phyloP scores from a whole-genome alignment of 1,284 basidiomycete species.

The Puccinia coronata region DNA sequence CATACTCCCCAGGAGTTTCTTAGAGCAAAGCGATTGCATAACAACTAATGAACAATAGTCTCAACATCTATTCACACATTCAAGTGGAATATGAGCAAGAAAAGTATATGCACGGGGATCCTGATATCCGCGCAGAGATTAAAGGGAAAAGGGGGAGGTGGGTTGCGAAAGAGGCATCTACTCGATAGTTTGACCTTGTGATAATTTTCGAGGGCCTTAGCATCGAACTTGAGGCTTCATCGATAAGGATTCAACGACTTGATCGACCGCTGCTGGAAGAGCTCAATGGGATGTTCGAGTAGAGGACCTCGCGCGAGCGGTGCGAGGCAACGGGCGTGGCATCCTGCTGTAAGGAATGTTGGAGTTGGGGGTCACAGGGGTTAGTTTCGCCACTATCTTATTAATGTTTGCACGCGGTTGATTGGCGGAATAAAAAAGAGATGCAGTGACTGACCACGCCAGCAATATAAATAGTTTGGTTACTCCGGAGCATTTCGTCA shows the following conservation, averaged over 20 bases:
- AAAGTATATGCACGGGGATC: no score
- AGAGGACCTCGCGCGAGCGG: not conserved
- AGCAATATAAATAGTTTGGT: constrained; percentile 14
- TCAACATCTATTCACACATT: no score
- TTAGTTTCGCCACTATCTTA: not conserved
- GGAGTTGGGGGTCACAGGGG: not conserved
- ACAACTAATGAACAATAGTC: no score
- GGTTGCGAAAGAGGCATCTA: no score
- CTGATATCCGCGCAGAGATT: no score
- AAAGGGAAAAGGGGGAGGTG: no score
- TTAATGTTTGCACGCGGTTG: not conserved
- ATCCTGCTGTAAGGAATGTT: not conserved
- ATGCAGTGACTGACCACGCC: not conserved
- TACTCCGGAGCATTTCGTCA: constrained; percentile 18
- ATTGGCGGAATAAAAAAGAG: not conserved
- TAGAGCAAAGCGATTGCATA: no score
- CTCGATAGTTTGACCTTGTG: no score
- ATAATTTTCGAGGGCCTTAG: no score
- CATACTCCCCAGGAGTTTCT: no score
- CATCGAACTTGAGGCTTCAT: not conserved
- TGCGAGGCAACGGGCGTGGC: not conserved
- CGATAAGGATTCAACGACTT: not conserved
- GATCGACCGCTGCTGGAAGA: not conserved
- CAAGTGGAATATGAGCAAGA: no score
- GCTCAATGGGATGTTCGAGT: not conserved